phyloP scores from a whole-genome alignment of 1,139 yeast species.

The Nematodospora anomalae region DNA sequence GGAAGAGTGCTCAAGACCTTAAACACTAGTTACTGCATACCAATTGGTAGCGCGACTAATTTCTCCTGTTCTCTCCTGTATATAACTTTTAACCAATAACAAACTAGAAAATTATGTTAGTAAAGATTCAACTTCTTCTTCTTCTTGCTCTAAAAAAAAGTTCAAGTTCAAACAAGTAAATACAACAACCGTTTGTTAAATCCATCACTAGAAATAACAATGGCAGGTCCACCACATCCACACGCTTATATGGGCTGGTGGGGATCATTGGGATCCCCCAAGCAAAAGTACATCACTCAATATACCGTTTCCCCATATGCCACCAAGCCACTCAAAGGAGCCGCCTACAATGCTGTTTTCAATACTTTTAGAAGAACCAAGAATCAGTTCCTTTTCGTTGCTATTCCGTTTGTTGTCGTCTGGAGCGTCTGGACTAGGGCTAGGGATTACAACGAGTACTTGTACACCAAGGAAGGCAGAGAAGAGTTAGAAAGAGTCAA shows the following conservation, averaged over 20 bases:
- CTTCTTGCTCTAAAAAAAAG: no score
- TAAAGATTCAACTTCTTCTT: background rate
- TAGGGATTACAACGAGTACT: conserved; percentile 87
- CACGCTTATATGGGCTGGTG: conserved; percentile 96
- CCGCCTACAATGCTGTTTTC: conserved; percentile 82
- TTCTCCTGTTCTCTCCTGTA: no score
- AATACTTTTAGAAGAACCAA: conserved; percentile 94
- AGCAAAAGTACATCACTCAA: conserved; percentile 80
- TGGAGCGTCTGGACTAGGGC: conserved; percentile 89
- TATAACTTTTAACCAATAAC: background rate
- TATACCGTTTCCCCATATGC: conserved; percentile 94
- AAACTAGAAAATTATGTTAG: background rate
- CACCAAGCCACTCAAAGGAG: conserved; percentile 88
- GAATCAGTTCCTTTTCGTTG: conserved; percentile 77
- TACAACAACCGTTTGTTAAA: no score
- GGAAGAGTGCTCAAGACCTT: no score
- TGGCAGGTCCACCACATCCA: conserved; percentile 77
- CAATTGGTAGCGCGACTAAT: no score
- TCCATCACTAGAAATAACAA: no score
- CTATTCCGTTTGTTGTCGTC: conserved; percentile 75
- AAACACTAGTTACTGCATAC: no score
- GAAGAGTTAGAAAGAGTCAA: conserved; percentile 84
- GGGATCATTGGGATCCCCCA: conserved; percentile 86
- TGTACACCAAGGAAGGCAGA: conserved; percentile 98
- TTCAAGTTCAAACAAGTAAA: background rate